Percentiles rank a stretch among this genome's conserved stretches.
phyloP scores from a whole-genome alignment of 208 protist genomes.

The Endotrypanum monterogeii region DNA sequence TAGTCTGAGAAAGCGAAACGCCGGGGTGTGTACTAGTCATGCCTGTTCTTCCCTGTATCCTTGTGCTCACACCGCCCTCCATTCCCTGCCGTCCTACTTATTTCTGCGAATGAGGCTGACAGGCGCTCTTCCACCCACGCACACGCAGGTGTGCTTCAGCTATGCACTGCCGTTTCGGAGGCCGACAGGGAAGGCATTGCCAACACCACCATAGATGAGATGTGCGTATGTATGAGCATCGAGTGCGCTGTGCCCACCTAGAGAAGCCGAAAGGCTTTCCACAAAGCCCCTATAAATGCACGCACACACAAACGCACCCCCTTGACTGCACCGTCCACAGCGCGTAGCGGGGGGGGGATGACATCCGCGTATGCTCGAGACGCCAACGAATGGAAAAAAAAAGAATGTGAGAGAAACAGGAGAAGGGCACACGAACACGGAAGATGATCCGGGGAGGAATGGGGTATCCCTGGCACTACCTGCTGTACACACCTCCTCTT shows the following conservation, averaged over 20 bases:
- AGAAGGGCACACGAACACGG: neutral
- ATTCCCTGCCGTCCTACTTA: neutral
- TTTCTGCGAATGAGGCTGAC: neutral
- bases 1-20: neutral
- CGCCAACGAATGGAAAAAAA: neutral
- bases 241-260: too few species aligned
- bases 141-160: neutral
- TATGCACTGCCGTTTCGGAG: neutral
- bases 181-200: neutral
- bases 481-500: neutral
- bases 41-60: slow-evolving; percentile 2
- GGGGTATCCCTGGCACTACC: neutral
- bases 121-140: neutral
- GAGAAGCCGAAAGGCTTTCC: too few species aligned
- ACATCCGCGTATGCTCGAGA: neutral
- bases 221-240: too few species aligned
- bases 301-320: neutral
- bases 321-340: too few species aligned
- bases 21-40: neutral
- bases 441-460: neutral
- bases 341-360: neutral
- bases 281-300: neutral
- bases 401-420: neutral
- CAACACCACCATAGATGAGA: neutral
- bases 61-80: neutral